Evolutionary conservation across 2,329 filamentous ascomycete genomes (phyloP).

Genomic region (Nigrospora sphaerica): DNA sequence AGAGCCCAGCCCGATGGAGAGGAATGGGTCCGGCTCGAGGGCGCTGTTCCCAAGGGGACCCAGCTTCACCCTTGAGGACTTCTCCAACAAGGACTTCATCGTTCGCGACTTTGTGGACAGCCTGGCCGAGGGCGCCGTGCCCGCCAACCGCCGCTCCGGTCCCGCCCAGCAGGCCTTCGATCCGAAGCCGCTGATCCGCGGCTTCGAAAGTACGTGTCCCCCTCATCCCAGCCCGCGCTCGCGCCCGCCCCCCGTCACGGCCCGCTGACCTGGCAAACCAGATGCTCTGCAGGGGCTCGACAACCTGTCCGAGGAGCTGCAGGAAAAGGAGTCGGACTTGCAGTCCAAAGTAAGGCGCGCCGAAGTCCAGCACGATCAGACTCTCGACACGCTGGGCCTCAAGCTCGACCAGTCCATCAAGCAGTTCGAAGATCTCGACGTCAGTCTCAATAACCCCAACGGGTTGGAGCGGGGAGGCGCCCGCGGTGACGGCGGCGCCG

Average conservation of each 20-base stretch:
- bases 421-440: conserved; percentile 85
- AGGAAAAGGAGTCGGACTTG: conserved; percentile 84
- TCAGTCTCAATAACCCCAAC: conserved; percentile 62
- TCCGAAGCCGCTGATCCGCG: conserved; percentile 91
- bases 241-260: too few species aligned
- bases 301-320: conserved; percentile 72
- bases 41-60: conserved; percentile 72
- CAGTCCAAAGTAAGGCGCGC: conserved; percentile 84
- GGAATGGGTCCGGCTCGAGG: conserved; percentile 43
- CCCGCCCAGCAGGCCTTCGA: conserved; percentile 66
- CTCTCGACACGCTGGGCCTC: conserved; percentile 75
- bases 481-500: conserved; percentile 46
- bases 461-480: conserved; percentile 37
- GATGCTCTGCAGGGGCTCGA: conserved; percentile 62
- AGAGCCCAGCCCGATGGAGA: conserved; percentile 28
- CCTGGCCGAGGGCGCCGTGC: conserved; percentile 77
- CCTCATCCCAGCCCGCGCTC: background rate
- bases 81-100: conserved; percentile 88
- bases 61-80: conserved; percentile 81
- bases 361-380: conserved; percentile 86
- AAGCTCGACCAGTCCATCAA: conserved; percentile 90
- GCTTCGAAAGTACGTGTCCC: conserved; percentile 65
- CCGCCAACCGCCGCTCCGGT: conserved; percentile 72
- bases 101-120: conserved; percentile 96
- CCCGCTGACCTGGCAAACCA: conserved; percentile 17